Percentiles rank a stretch among this genome's conserved stretches.
phyloP scores from a whole-genome alignment of 371 early-diverging fungal species.

The Choanephora cucurbitarum region DNA sequence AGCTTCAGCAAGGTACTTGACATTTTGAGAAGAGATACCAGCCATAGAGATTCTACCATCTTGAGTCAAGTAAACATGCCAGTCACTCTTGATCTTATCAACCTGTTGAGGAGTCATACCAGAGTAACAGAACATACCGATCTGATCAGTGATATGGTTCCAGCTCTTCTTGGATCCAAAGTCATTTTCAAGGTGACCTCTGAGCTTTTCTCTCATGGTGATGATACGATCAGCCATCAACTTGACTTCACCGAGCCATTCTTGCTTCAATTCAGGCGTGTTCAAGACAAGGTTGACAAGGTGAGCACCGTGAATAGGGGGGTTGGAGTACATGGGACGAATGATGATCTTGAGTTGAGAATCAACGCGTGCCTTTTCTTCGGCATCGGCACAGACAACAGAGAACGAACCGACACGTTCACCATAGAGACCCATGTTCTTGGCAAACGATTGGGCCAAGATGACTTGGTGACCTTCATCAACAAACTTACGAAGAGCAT shows the following conservation, averaged over 20 bases:
- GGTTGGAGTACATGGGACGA: conserved; percentile 98
- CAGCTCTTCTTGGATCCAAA: conserved; percentile 81
- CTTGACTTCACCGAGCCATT: conserved; percentile 95
- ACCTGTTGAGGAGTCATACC: conserved; percentile 93
- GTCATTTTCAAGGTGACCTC: conserved; percentile 79
- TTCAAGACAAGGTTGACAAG: conserved; percentile 90
- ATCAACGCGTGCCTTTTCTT: conserved; percentile 85
- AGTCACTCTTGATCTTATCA: conserved; percentile 81
- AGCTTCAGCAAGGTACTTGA: conserved; percentile 94
- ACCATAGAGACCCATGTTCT: conserved; percentile 99
- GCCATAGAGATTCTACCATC: conserved; percentile 98
- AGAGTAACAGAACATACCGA: conserved; percentile 99
- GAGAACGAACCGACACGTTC: conserved; percentile 98
- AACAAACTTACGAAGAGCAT: conserved; percentile 94
- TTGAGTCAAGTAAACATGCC: conserved; percentile 92
- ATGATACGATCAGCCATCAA: conserved; percentile 98
- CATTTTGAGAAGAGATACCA: conserved; percentile 91
- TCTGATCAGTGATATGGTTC: conserved; percentile 97
- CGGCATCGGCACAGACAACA: conserved; percentile 74
- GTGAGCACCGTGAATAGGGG: conserved; percentile 93
- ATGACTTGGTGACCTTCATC: conserved; percentile 77
- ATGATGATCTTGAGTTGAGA: conserved; percentile 95
- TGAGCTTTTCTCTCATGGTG: conserved; percentile 83
- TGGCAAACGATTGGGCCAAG: conserved; percentile 96
- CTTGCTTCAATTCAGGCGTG: conserved; percentile 70